phyloP scores from a whole-genome alignment of 202 grass and related monocot species.

The Zizania palustris region DNA sequence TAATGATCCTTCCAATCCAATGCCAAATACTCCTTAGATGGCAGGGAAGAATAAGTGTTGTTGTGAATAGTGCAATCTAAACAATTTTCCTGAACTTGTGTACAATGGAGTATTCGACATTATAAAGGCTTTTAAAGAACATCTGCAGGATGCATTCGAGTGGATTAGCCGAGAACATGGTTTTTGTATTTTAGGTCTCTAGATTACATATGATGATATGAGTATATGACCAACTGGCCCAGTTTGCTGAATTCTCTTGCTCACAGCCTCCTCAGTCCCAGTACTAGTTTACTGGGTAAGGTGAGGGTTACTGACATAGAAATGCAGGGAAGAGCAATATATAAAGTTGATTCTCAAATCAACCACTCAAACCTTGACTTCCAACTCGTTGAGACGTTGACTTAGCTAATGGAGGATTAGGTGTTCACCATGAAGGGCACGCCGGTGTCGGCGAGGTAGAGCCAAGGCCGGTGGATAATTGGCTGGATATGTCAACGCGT shows the following conservation, averaged over 20 bases:
- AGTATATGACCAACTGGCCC: too few relatives aligned
- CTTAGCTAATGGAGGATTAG: constrained; percentile 69
- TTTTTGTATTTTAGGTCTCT: neutral
- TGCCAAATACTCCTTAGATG: neutral
- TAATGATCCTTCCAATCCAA: neutral
- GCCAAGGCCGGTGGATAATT: too few relatives aligned
- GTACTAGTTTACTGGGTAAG: neutral
- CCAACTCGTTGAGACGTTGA: constrained; percentile 37
- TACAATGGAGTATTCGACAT: neutral
- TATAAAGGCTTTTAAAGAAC: neutral
- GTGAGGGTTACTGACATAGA: neutral
- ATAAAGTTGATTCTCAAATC: constrained; percentile 23
- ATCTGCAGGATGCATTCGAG: neutral
- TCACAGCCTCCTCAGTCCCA: too few relatives aligned
- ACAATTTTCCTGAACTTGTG: neutral
- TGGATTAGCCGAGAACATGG: neutral
- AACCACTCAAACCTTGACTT: neutral
- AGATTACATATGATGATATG: too few relatives aligned
- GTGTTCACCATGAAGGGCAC: constrained; percentile 73
- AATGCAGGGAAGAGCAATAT: neutral
- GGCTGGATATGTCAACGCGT: too few relatives aligned
- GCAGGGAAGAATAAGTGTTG: neutral
- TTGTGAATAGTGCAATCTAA: neutral
- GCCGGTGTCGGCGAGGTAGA: constrained; percentile 54
- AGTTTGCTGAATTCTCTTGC: too few relatives aligned